These are phyloP conservation scores for Colletotrichum godetiae DNA, from an alignment of 2,329 filamentous ascomycete species.

Conservation along the genomic window DNA sequence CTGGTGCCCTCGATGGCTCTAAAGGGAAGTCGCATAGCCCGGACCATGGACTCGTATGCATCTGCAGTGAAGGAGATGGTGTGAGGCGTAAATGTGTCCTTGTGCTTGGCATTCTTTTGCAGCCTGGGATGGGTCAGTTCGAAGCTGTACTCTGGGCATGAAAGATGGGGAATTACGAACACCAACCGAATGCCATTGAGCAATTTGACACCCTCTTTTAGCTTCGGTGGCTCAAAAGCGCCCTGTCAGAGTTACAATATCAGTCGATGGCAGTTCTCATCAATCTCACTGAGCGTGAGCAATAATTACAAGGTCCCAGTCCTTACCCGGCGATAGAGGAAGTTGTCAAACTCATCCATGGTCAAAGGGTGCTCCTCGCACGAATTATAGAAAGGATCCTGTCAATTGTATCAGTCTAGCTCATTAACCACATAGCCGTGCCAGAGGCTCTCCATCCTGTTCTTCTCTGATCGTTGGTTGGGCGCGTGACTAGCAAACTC, in stretches of 20 bases:
- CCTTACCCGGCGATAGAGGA: constrained; percentile 61
- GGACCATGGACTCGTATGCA: constrained; percentile 67
- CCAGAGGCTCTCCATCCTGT: background rate
- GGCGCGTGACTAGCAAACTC: constrained; percentile 40
- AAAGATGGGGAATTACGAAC: constrained; percentile 51
- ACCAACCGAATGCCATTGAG: constrained; percentile 65
- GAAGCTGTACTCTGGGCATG: constrained; percentile 5
- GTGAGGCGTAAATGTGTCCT: constrained; percentile 68
- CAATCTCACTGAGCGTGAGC: background rate
- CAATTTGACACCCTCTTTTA: constrained; percentile 56
- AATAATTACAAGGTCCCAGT: background rate
- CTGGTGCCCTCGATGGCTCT: constrained; percentile 68
- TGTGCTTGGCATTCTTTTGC: constrained; percentile 65
- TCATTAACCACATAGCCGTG: background rate
- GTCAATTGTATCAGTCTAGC: constrained; percentile 14
- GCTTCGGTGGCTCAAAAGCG: constrained; percentile 60
- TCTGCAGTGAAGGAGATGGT: constrained; percentile 64
- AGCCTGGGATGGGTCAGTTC: constrained; percentile 52
- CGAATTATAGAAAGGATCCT: constrained; percentile 63
- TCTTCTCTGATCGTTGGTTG: background rate
- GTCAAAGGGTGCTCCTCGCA: constrained; percentile 64
- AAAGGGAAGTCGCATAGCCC: constrained; percentile 63
- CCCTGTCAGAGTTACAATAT: constrained; percentile 52
- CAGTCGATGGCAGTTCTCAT: constrained; percentile 12
- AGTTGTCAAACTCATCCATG: constrained; percentile 68